Conservation (phyloP, 345 rosid genomes). For the Chamaenerion angustifolium region DNA sequence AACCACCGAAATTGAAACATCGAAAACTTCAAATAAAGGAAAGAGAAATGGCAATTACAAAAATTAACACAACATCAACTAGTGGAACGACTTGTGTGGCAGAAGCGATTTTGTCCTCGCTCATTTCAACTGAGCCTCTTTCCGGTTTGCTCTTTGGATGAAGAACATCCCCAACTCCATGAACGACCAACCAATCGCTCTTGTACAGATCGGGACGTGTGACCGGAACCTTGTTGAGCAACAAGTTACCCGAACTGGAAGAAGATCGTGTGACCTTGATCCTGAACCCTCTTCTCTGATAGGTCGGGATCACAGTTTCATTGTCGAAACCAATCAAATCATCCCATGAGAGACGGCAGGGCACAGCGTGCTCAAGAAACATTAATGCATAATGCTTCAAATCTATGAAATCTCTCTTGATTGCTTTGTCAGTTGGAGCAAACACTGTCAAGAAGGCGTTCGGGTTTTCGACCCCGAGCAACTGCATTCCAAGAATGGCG, state of each 20-base stretch:
- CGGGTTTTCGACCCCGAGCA: conserved; percentile 18
- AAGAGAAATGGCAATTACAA: background rate
- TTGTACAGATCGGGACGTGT: no score
- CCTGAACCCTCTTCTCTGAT: conserved; percentile 14
- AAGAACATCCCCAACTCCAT: no score
- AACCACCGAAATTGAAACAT: background rate
- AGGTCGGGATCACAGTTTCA: conserved; percentile 16
- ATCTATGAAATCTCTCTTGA: conserved; percentile 6
- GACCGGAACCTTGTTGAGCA: conserved; percentile 23
- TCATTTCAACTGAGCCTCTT: no score
- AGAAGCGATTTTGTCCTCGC: no score
- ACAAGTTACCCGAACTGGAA: conserved; percentile 9
- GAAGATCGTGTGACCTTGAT: conserved; percentile 17
- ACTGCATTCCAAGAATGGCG: conserved; percentile 29
- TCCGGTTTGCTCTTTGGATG: no score
- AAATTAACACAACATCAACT: background rate
- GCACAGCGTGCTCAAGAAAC: conserved; percentile 25
- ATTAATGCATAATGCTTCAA: conserved; percentile 14
- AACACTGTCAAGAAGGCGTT: conserved; percentile 21
- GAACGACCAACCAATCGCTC: no score
- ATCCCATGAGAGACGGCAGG: conserved; percentile 22
- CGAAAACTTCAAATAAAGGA: background rate
- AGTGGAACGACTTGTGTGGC: no score
- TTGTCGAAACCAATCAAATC: conserved; percentile 17
- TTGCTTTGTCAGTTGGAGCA: conserved; percentile 25